phyloP scores from a whole-genome alignment of 2,329 filamentous ascomycete species.

The Botrytis pseudocinerea region DNA sequence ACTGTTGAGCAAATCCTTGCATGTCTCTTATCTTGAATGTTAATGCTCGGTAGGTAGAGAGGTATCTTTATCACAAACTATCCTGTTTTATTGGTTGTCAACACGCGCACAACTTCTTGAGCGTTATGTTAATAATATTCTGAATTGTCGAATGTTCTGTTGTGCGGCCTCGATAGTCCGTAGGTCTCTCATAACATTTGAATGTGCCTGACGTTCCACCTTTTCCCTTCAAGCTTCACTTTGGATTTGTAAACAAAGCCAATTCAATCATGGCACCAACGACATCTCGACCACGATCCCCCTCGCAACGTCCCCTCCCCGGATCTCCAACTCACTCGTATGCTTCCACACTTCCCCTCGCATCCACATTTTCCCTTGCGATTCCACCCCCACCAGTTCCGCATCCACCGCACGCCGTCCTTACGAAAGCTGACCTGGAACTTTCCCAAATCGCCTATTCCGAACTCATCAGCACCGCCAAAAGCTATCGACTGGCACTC shows the following conservation, averaged over 20 bases:
- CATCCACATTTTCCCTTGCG: slow-evolving; percentile 56
- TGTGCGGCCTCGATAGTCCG: not conserved
- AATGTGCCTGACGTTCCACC: not conserved
- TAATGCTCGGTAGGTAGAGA: slow-evolving; percentile 1
- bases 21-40: slow-evolving; percentile 21
- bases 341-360: slow-evolving; percentile 60
- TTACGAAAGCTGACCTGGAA: slow-evolving; percentile 64
- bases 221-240: slow-evolving; percentile 8
- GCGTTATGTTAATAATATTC: not conserved
- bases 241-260: slow-evolving; percentile 27
- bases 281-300: slow-evolving; percentile 45
- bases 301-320: slow-evolving; percentile 59
- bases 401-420: slow-evolving; percentile 57
- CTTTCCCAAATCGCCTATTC: slow-evolving; percentile 63
- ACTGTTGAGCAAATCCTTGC: not conserved
- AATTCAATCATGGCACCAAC: slow-evolving; percentile 26
- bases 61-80: not conserved
- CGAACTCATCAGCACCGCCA: slow-evolving; percentile 61
- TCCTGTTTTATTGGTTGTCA: slow-evolving; percentile 7
- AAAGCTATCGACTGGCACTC: slow-evolving; percentile 63
- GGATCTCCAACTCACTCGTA: slow-evolving; percentile 64
- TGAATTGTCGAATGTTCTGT: not conserved
- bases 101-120: slow-evolving; percentile 3
- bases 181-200: not conserved
- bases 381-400: slow-evolving; percentile 63